Conservation (phyloP, 1,139 yeast species). For the Casaregolazyma suthepensis region DNA sequence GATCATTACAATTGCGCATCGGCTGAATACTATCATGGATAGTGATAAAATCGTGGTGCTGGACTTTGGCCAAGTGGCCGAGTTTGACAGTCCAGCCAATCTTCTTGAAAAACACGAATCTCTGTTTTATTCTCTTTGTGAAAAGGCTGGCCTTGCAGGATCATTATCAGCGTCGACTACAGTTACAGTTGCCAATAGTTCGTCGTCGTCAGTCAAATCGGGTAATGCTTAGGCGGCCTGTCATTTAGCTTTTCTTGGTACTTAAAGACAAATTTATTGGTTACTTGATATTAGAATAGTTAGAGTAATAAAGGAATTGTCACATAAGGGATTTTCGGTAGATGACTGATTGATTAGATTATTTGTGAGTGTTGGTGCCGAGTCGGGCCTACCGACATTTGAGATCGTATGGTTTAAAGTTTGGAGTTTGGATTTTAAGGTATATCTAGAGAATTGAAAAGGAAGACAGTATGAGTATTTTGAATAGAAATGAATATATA, state of each 20-base stretch:
- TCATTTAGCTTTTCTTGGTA: neutral
- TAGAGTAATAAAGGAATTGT: neutral
- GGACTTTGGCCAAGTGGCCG: constrained; percentile 60
- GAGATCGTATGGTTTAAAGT: too few relatives aligned
- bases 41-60: constrained; percentile 63
- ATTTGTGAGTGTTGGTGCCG: too few relatives aligned
- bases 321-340: too few relatives aligned
- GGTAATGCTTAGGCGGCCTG: neutral
- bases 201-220: neutral
- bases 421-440: too few relatives aligned
- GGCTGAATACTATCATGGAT: constrained; percentile 75
- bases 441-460: too few relatives aligned
- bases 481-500: too few relatives aligned
- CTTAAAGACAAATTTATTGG: neutral
- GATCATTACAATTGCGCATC: constrained; percentile 71
- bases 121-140: constrained; percentile 57
- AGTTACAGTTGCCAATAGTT: neutral
- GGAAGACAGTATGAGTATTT: too few relatives aligned
- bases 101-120: constrained; percentile 42
- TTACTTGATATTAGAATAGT: neutral
- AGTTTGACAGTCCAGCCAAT: constrained; percentile 58
- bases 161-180: neutral
- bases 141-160: constrained; percentile 43
- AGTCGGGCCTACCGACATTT: too few relatives aligned
- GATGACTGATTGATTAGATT: too few relatives aligned